phyloP scores from a whole-genome alignment of 1,284 basidiomycete genomes.

The Sanghuangporus sanghuang region DNA sequence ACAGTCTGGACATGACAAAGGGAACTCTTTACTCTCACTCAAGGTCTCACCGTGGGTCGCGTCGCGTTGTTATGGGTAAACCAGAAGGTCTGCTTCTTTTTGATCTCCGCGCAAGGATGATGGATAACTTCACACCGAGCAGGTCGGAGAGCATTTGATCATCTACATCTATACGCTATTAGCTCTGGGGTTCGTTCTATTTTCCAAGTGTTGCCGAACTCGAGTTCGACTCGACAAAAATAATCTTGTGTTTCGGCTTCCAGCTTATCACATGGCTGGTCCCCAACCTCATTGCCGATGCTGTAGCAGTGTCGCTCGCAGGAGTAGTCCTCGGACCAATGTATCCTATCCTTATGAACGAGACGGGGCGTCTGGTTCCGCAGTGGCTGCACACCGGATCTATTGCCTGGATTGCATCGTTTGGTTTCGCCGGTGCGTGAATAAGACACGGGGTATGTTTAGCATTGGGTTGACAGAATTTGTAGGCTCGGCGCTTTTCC shows the following conservation, averaged over 20 bases:
- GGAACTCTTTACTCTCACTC: background rate
- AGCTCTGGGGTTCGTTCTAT: constrained; percentile 31
- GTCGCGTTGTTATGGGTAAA: constrained; percentile 46
- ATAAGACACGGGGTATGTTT: constrained; percentile 6
- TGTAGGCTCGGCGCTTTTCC: constrained; percentile 46
- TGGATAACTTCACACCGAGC: background rate
- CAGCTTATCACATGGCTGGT: constrained; percentile 58
- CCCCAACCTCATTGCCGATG: constrained; percentile 46
- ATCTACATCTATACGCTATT: constrained; percentile 34
- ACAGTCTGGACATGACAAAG: background rate
- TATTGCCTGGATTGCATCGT: constrained; percentile 46
- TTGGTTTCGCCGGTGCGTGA: constrained; percentile 19
- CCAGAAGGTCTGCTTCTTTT: constrained; percentile 30
- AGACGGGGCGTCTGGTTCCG: constrained; percentile 42
- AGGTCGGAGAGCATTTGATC: constrained; percentile 40
- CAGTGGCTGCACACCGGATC: constrained; percentile 46
- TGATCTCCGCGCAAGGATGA: background rate
- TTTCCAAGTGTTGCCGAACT: background rate
- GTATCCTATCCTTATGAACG: constrained; percentile 51
- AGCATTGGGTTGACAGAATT: constrained; percentile 28
- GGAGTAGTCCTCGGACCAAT: constrained; percentile 51
- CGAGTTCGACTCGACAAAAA: background rate
- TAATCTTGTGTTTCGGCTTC: constrained; percentile 28
- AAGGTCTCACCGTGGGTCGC: constrained; percentile 41
- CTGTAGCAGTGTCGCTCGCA: constrained; percentile 48